Base-by-base conservation (phyloP, 305 asterid genomes). In the Rubia peregrina region DNA sequence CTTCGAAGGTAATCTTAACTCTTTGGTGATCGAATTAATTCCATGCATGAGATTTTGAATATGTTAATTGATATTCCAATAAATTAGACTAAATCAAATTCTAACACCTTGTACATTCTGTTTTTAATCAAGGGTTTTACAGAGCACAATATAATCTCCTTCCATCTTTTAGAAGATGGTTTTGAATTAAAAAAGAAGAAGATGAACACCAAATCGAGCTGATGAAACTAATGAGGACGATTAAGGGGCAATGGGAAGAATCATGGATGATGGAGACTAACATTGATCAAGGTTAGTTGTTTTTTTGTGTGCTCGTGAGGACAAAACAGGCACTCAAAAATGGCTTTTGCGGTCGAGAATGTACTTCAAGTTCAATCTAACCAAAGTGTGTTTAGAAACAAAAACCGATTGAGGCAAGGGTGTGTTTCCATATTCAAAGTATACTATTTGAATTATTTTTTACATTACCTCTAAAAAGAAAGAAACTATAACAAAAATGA, bases 301-400 rank as follows among this genome's bases (percentile, higher is more conserved):
- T 90, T 16, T 86, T 70, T 76, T 78, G 8, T 90, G 96, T 43
- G 89, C 83, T 5, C 87, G 87, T 22, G 93, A 88, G 62, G 89
- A 85, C 65, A 73, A 85, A 65, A 84, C 51, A 84, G 77, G 71
- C 75, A 91, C 71, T 91, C 95, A 3, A 83, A 86, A 0, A 88
- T 90, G 92, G 95, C 81, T 8, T 68, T 86, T 5, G 92, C 86
- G 1, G 86, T 83, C 70, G 91, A 88, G 69, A 65, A 77, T 46
- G 72, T 90, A 64, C 57, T 85, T 72, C 89, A 85, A 60, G 82
- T 49, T 3, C 49, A 40, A 40, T 62, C 60, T n/a, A 3, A 14
- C 12, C 14, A 57, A 5, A 14, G 24, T 36, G 60, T 14, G 22
- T 43, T 43, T 43, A 6, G 48, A 6, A 43, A 6, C 48, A 10